Conservation (phyloP, 352 stramenopile genomes). For the Blastocystis sp. region DNA sequence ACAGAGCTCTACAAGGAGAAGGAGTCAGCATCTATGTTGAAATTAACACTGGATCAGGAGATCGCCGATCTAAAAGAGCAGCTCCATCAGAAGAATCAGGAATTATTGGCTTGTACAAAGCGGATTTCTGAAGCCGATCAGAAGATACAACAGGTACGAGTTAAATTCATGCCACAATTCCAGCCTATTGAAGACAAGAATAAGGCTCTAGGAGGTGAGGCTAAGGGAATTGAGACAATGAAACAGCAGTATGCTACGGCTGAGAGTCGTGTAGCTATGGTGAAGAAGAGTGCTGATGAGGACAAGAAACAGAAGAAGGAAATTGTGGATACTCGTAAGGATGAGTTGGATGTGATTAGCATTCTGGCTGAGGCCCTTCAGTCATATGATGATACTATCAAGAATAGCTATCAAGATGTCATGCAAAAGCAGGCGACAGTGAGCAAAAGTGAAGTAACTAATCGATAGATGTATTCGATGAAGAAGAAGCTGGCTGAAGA, state of each 20-base stretch:
- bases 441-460: background rate
- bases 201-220: constrained; percentile 45
- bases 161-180: constrained; percentile 60
- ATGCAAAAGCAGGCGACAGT: constrained; percentile 13
- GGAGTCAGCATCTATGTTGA: constrained; percentile 47
- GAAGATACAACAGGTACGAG: constrained; percentile 47
- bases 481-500: background rate
- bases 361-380: constrained; percentile 17
- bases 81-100: constrained; percentile 64
- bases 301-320: constrained; percentile 57
- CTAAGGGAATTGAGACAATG: constrained; percentile 55
- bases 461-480: constrained; percentile 3
- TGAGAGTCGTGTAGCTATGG: constrained; percentile 33
- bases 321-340: constrained; percentile 55
- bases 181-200: constrained; percentile 66
- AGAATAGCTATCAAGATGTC: background rate
- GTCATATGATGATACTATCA: constrained; percentile 18
- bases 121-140: constrained; percentile 41
- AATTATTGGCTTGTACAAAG: constrained; percentile 45
- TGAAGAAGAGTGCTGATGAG: constrained; percentile 60
- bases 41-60: constrained; percentile 57
- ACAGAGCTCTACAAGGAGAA: constrained; percentile 58
- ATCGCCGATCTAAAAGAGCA: constrained; percentile 46
- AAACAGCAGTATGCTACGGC: constrained; percentile 23
- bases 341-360: constrained; percentile 59